Conservation (phyloP, 352 stramenopile species). For the Thraustotheca clavata region DNA sequence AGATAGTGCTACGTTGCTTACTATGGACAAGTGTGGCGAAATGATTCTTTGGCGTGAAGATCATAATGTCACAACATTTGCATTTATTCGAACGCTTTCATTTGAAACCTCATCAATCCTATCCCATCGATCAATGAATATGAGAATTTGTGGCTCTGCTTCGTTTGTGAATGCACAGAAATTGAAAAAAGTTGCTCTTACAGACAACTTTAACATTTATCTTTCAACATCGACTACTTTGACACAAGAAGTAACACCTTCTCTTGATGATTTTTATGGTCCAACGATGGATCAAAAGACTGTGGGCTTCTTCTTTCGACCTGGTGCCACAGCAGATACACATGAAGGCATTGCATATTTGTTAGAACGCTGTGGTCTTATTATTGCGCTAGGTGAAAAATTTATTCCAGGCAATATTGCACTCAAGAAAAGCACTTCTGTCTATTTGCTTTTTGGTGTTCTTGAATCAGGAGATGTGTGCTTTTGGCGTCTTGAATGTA, state of each 20-base stretch:
- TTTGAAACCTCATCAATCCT: background rate
- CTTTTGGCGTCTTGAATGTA: constrained; percentile 56
- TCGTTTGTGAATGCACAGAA: background rate
- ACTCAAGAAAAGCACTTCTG: background rate
- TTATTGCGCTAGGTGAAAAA: constrained; percentile 9
- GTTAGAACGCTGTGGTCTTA: background rate
- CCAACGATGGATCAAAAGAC: constrained; percentile 13
- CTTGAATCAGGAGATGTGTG: constrained; percentile 64
- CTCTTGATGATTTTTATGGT: background rate
- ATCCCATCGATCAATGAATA: background rate
- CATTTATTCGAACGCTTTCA: background rate
- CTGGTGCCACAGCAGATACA: constrained; percentile 14
- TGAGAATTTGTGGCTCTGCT: background rate
- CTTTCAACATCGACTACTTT: background rate
- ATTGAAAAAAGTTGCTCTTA: background rate
- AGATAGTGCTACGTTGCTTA: constrained; percentile 56
- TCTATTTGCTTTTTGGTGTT: constrained; percentile 49
- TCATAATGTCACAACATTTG: constrained; percentile 37
- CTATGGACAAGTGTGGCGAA: constrained; percentile 47
- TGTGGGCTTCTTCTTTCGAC: constrained; percentile 5
- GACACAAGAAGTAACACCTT: too few species aligned
- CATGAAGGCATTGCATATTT: constrained; percentile 20
- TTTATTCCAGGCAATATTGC: constrained; percentile 20
- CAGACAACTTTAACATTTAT: background rate
- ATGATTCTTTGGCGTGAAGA: constrained; percentile 76